These are phyloP conservation scores for Wickerhamomyces silvicola DNA, from an alignment of 805 yeast genomes.

Conservation along the genomic window DNA sequence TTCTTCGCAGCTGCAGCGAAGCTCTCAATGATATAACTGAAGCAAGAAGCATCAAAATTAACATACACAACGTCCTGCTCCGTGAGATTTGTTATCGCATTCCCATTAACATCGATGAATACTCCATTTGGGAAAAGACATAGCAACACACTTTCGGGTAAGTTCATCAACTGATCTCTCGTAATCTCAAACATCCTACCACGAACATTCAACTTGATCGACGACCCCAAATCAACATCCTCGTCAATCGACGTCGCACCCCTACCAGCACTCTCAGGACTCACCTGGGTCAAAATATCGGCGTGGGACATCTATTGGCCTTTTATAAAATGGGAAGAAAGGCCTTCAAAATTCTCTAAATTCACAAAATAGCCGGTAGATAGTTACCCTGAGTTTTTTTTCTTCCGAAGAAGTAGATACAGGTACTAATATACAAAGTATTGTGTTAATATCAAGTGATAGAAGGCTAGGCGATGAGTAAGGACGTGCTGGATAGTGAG, in stretches of 20 bases:
- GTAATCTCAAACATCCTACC: slow-evolving; percentile 71
- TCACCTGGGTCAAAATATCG: slow-evolving; percentile 65
- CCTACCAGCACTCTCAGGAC: slow-evolving; percentile 30
- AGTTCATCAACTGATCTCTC: slow-evolving; percentile 81
- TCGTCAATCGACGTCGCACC: slow-evolving; percentile 18
- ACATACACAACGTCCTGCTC: slow-evolving; percentile 77
- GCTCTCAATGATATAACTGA: slow-evolving; percentile 70
- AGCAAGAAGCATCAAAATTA: slow-evolving; percentile 81
- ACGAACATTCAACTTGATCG: slow-evolving; percentile 71
- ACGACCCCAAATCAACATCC: slow-evolving; percentile 43
- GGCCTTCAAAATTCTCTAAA: no score
- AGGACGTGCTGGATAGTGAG: slow-evolving; percentile 4
- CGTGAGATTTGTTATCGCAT: slow-evolving; percentile 69
- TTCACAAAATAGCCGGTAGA: no score
- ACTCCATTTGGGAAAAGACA: slow-evolving; percentile 91
- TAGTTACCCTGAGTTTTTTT: no score
- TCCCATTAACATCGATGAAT: slow-evolving; percentile 69
- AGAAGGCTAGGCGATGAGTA: no score
- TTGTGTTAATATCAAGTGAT: no score
- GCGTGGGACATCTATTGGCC: slow-evolving; percentile 19
- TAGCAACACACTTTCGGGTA: slow-evolving; percentile 84
- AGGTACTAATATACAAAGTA: no score
- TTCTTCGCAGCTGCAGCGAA: slow-evolving; percentile 68
- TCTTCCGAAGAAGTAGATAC: no score
- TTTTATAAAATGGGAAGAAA: not conserved